phyloP scores from a whole-genome alignment of 2,329 filamentous ascomycete genomes.

The Xylaria arbuscula region DNA sequence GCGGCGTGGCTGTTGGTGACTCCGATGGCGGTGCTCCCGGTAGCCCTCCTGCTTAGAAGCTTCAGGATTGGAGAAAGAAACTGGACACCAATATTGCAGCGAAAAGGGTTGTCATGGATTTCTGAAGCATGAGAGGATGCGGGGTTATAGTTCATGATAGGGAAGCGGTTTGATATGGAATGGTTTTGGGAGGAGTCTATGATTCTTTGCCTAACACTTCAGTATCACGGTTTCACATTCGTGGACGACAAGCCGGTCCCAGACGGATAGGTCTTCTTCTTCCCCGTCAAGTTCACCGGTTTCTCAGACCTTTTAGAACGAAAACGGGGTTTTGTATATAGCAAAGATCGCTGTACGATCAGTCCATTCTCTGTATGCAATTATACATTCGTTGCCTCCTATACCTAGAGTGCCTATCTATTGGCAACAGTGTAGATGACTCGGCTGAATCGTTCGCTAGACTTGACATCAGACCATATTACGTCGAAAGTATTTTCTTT shows the following conservation, averaged over 20 bases:
- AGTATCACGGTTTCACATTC: not conserved
- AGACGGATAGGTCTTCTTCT: not conserved
- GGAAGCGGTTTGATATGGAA: not conserved
- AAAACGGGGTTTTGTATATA: too few species aligned
- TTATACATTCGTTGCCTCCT: too few species aligned
- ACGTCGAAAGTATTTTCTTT: too few species aligned
- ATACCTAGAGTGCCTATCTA: too few species aligned
- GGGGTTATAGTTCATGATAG: not conserved
- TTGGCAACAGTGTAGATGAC: too few species aligned
- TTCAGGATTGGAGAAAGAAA: not conserved
- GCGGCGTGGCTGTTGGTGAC: not conserved
- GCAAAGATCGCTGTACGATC: too few species aligned
- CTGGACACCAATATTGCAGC: too few species aligned
- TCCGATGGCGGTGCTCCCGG: not conserved
- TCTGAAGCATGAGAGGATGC: not conserved
- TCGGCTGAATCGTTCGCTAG: too few species aligned
- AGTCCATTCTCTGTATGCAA: too few species aligned
- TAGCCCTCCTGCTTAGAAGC: not conserved
- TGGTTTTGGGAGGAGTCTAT: not conserved
- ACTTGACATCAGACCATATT: too few species aligned
- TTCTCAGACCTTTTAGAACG: too few species aligned
- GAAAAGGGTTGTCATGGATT: not conserved
- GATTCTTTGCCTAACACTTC: not conserved
- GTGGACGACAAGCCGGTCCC: not conserved
- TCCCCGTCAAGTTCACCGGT: not conserved